Evolutionary conservation across 257 asterid genomes (phyloP).

Genomic region (Nicotiana attenuata): DNA sequence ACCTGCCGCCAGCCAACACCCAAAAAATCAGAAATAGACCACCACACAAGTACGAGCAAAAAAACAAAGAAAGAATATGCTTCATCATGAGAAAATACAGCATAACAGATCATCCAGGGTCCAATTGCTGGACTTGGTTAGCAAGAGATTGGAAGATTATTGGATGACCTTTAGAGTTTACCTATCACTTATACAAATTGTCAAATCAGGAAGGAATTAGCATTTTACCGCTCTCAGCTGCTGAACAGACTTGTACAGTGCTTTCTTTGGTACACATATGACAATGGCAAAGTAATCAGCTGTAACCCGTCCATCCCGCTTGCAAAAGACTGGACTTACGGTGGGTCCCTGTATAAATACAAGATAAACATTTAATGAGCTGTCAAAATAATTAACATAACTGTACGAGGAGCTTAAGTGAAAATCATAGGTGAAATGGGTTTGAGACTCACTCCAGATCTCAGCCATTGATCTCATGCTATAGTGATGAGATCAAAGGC

Average conservation of each 20-base stretch:
- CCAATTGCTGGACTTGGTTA: neutral
- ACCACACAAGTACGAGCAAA: neutral
- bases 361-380: neutral
- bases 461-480: neutral
- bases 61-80: neutral
- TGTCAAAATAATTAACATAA: neutral
- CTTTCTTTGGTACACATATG: constrained; percentile 87
- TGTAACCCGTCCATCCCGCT: constrained; percentile 47
- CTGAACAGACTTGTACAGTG: constrained; percentile 80
- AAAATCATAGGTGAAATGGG: neutral
- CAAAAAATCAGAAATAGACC: neutral
- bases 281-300: constrained; percentile 83
- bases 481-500: neutral
- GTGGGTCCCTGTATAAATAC: constrained; percentile 80
- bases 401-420: neutral
- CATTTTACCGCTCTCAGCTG: constrained; percentile 87
- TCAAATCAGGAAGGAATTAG: constrained; percentile 1
- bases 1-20: neutral
- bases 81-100: constrained; percentile 5
- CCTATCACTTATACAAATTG: neutral
- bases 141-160: neutral
- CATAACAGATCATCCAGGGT: neutral
- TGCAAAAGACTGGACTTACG: constrained; percentile 76
- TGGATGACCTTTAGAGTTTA: neutral
- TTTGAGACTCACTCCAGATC: neutral